Evolutionary conservation across 2,329 filamentous ascomycete species (phyloP), one percentile per base, ranked within the genome.

Genomic region (Xenosphaeropsis pyriputrescens): DNA sequence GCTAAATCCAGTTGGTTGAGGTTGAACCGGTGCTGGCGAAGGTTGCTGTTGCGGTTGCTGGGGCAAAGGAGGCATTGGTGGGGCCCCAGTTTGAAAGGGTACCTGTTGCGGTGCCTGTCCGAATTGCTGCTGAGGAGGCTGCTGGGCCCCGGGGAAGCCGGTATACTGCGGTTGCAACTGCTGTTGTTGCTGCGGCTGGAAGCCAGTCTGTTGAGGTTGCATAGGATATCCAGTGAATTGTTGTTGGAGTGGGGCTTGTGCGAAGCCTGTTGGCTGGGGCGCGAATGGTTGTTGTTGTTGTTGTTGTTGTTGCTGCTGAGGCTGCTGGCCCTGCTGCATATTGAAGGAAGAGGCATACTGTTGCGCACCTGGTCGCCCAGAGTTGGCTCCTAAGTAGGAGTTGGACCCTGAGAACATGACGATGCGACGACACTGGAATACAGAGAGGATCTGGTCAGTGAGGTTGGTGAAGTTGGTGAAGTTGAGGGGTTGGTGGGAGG

Each of bases 371-470:
- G 81, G 82, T 57, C 80, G 74, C 65, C 70, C 80, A 56, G 79
- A 85, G 58, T 70, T 73, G 63, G 78, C 81, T 60, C 85, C 85
- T 53, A 93, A 64, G 60, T 79, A 95, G 46, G 83, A 79, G 66
- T 83, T 93, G 48, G 85, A 83, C 58, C 80, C 85, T 48, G 85
- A 91, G 65, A 85, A 96, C 89, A 95, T 95, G 61, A 53, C 56
- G 38, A 32, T 26, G 8, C 22, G 12, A 26, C 22, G 22, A 26
- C 22, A 26, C 22, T 26, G 22, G 4, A 26, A 26, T 5, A 26
- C 22, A 26, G 22, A 26, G 22, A 26, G 4, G 22, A 11, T 26
- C 22, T 26, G 22, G 12, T 26, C 22, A 26, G 22, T 26, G 22
- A 26, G 12, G 22, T 26, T 9, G 22, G 12, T 19, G 18, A 19